Conservation (phyloP, 192 early-diverging fungal species). For the Mortierella claussenii region DNA sequence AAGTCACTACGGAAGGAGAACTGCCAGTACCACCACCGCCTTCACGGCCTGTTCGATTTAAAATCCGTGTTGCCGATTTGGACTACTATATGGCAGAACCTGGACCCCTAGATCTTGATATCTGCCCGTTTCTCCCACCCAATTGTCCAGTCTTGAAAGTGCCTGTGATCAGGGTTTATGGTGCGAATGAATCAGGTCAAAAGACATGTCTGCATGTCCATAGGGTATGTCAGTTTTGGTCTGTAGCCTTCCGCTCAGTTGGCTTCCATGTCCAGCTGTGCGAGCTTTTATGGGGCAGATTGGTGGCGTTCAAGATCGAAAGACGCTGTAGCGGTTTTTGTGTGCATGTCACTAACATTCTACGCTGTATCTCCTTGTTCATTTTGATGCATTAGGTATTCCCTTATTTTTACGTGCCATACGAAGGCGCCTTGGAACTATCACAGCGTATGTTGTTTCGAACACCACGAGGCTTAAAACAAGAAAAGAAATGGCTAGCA, state of each 20-base stretch:
- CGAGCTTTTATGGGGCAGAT: too few species aligned
- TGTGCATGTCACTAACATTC: too few species aligned
- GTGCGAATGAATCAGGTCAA: constrained; percentile 74
- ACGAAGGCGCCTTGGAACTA: constrained; percentile 57
- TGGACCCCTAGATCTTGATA: constrained; percentile 51
- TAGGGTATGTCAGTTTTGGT: constrained; percentile 57
- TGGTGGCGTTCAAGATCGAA: constrained; percentile 5
- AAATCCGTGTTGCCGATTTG: constrained; percentile 70
- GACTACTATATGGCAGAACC: constrained; percentile 68
- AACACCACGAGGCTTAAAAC: too few species aligned
- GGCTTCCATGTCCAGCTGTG: too few species aligned
- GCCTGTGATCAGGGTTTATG: constrained; percentile 87
- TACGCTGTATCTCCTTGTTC: not conserved
- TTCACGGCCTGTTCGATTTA: constrained; percentile 17
- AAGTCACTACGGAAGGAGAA: not conserved
- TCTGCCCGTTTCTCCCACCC: constrained; percentile 50
- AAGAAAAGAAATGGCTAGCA: too few species aligned
- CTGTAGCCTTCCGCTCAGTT: too few species aligned
- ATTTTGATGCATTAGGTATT: constrained; percentile 57
- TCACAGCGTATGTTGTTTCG: constrained; percentile 20
- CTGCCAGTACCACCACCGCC: not conserved
- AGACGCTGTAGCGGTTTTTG: too few species aligned
- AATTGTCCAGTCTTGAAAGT: constrained; percentile 62
- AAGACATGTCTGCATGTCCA: constrained; percentile 87
- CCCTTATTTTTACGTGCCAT: constrained; percentile 88